Evolutionary conservation across 768 basidiomycete genomes (phyloP).

Genomic region (Melanogaster broomeanus): DNA sequence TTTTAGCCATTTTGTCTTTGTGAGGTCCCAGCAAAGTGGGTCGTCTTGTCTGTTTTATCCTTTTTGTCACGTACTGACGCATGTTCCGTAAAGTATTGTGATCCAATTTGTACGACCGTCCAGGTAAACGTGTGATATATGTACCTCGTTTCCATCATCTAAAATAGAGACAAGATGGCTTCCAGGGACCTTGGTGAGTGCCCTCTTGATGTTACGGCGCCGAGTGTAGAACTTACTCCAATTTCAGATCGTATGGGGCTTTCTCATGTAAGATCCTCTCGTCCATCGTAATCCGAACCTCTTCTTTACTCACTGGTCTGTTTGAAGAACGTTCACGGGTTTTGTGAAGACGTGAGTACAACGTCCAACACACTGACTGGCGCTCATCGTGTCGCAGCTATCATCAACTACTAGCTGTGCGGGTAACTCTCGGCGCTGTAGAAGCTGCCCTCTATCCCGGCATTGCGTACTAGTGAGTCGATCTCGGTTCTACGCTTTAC

Average conservation of each 20-base stretch:
- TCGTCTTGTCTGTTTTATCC: neutral
- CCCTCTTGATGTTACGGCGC: neutral
- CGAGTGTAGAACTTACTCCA: neutral
- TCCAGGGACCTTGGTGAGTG: constrained; percentile 59
- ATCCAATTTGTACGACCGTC: constrained; percentile 66
- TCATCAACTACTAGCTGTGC: too few species aligned
- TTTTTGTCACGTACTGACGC: neutral
- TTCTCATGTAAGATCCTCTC: constrained; percentile 65
- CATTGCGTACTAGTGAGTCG: constrained; percentile 66
- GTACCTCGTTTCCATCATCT: too few species aligned
- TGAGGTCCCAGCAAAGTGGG: constrained; percentile 70
- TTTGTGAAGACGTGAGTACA: too few species aligned
- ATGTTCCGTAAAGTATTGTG: constrained; percentile 34
- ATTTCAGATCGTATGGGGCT: constrained; percentile 60
- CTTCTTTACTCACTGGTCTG: constrained; percentile 2
- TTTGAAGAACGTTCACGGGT: constrained; percentile 59
- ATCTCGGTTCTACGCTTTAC: too few species aligned
- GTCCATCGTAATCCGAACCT: too few species aligned
- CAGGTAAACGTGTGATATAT: too few species aligned
- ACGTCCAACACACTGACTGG: too few species aligned
- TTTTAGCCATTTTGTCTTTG: constrained; percentile 40
- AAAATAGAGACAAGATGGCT: constrained; percentile 47
- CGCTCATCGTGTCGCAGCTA: too few species aligned
- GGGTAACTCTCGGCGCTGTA: too few species aligned
- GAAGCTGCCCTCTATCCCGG: constrained; percentile 71